Base-by-base conservation (phyloP, 73 alveolate genomes). In the Symbiodinium natans region DNA sequence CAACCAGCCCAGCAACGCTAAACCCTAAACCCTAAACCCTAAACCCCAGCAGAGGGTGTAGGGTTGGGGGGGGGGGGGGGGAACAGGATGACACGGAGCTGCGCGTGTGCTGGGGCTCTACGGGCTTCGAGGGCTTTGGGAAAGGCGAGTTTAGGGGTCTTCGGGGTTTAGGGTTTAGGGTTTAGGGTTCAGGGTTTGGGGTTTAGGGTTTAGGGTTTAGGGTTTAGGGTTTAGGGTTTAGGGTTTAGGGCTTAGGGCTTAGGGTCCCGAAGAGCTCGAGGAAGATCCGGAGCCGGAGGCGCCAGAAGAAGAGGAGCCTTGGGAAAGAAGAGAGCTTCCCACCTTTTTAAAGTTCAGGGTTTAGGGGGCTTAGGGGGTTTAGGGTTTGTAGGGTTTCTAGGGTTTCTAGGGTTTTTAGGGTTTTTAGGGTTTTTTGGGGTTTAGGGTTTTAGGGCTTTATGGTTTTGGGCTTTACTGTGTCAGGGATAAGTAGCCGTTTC, bases 231-330 rank as follows among this genome's bases (percentile, higher is more conserved):
- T 63, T 2, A 27, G 38, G 77, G 36, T 27, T 59, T 63, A 1
- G 39, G 77, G 77, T 5, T 10, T 23, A 23, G 77, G 75, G 33
- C 19, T 56, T 1, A 5, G 33, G 33, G 75, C 1, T 56, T 56
- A 56, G 75, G 75, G 75, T 56, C 75, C 75, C 75, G 75, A 56
- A 25, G 75, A 56, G 75, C 75, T 56, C 75, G 75, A 56, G 75
- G 83, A 73, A 31, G 83, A 73, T 33, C 83, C 95, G 23, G 95
- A 87, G 95, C 95, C 95, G n/a, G 95, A 87, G 85, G 95, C 95
- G 29, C 95, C 95, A 34, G 95, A 87, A 63, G 86, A 54, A 59
- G 83, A 73, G 83, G 95, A 54, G 33, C 93, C 93, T 86, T 59
- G 56, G 63, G 68, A 23, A 21, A 11, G 33, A 13, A 13, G 34